A percentile compares a stretch with the other conserved stretches of the same genome.
Evolutionary conservation across 2,329 filamentous ascomycete genomes (phyloP).

Genomic region (Didymella glomerata): DNA sequence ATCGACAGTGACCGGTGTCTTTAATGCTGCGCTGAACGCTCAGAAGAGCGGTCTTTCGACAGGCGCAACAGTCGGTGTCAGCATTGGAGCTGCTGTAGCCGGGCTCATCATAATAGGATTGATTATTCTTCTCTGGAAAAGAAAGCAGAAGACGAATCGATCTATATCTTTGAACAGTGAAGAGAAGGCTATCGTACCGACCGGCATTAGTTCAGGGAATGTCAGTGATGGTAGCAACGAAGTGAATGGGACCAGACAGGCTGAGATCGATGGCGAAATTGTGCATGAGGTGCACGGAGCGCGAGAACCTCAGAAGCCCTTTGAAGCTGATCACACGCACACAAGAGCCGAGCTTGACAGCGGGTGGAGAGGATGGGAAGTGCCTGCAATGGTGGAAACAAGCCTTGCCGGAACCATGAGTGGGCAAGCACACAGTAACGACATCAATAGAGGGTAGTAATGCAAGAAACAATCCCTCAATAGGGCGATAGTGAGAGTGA

Average conservation of each 20-base stretch:
- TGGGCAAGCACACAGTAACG: too few species aligned
- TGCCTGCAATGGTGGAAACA: background rate
- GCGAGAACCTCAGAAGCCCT: background rate
- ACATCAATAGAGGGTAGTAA: too few species aligned
- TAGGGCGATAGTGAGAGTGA: too few species aligned
- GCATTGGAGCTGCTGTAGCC: background rate
- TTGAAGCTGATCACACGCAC: background rate
- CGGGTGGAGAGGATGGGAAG: slow-evolving; percentile 4
- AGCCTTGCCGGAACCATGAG: too few species aligned
- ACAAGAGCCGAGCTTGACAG: background rate
- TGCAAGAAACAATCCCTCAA: too few species aligned
- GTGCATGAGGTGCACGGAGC: background rate
- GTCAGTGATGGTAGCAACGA: too few species aligned
- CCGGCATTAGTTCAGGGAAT: background rate
- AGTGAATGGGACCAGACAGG: background rate
- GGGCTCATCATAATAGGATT: background rate
- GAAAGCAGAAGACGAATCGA: background rate
- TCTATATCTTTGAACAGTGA: background rate
- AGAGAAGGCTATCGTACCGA: background rate
- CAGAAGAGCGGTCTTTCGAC: background rate
- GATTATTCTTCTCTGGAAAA: background rate
- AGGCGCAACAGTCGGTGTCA: background rate
- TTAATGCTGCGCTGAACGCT: background rate
- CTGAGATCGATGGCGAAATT: background rate
- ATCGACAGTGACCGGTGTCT: background rate